These are phyloP conservation scores for Emericellopsis cladophorae DNA, from an alignment of 2,329 filamentous ascomycete genomes.

Conservation along the genomic window DNA sequence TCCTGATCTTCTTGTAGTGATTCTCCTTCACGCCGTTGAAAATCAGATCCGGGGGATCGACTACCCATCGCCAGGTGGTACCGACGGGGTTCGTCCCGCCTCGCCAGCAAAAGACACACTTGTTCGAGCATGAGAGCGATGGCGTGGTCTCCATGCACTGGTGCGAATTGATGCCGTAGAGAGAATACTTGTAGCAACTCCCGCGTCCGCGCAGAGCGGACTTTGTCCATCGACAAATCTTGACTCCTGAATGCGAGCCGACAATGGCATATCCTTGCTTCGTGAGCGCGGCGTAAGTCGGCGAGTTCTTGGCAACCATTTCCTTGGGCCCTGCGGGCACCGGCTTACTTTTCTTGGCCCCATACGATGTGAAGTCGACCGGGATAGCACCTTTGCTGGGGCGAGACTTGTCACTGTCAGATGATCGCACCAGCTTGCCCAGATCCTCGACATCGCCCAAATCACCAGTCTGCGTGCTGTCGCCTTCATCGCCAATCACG, in stretches of 20 bases:
- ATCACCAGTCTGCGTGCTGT: slow-evolving; percentile 27
- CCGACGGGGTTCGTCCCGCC: slow-evolving; percentile 96
- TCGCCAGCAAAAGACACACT: slow-evolving; percentile 98
- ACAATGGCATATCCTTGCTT: slow-evolving; percentile 97
- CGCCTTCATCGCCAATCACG: slow-evolving; percentile 27
- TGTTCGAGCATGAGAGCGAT: slow-evolving; percentile 91
- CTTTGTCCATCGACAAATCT: slow-evolving; percentile 98
- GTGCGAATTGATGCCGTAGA: slow-evolving; percentile 93
- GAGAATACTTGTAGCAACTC: slow-evolving; percentile 95
- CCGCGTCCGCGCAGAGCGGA: slow-evolving; percentile 86
- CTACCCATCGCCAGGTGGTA: slow-evolving; percentile 92
- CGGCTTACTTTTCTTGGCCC: slow-evolving; percentile 28
- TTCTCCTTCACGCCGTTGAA: slow-evolving; percentile 82
- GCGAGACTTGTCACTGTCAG: slow-evolving; percentile 17
- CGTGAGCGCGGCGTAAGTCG: slow-evolving; percentile 77
- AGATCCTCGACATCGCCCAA: slow-evolving; percentile 81
- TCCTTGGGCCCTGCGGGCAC: slow-evolving; percentile 51
- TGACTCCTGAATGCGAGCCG: slow-evolving; percentile 89
- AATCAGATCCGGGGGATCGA: slow-evolving; percentile 81
- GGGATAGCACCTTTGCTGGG: slow-evolving; percentile 43
- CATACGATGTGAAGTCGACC: slow-evolving; percentile 75
- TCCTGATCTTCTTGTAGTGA: slow-evolving; percentile 96
- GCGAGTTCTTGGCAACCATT: slow-evolving; percentile 88
- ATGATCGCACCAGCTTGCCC: slow-evolving; percentile 47
- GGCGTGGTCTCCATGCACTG: slow-evolving; percentile 98